Evolutionary conservation across 441 rosid genomes (phyloP).

Genomic region (Pelargonium myrrhifolium): DNA sequence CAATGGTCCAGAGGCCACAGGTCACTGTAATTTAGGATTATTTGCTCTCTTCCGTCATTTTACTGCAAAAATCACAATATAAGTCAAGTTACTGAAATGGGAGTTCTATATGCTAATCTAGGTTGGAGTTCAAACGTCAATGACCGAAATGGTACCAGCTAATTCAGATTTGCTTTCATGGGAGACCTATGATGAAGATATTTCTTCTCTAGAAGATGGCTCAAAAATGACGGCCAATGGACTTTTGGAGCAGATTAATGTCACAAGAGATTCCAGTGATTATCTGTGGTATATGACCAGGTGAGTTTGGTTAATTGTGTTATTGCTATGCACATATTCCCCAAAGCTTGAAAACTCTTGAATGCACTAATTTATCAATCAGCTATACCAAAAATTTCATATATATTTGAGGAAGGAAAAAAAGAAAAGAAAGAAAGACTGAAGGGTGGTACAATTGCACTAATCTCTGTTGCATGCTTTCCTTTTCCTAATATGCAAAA

Average conservation of each 20-base stretch:
- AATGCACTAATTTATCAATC: background rate
- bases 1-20: too few species aligned
- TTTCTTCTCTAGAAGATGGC: background rate
- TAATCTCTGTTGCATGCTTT: too few species aligned
- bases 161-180: background rate
- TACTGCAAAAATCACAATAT: too few species aligned
- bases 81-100: background rate
- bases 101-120: constrained; percentile 16
- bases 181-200: constrained; percentile 1
- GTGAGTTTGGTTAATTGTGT: constrained; percentile 3
- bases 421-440: too few species aligned
- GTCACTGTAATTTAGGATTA: too few species aligned
- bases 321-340: background rate
- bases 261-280: constrained; percentile 7
- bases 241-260: background rate
- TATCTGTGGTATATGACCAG: background rate
- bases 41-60: too few species aligned
- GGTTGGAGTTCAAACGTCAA: constrained; percentile 73
- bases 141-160: constrained; percentile 1
- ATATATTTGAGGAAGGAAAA: too few species aligned
- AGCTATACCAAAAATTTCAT: too few species aligned
- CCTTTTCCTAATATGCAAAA: too few species aligned
- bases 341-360: background rate
- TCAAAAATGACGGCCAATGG: constrained; percentile 1
- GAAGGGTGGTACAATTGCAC: too few species aligned